Evolutionary conservation across 2,329 filamentous ascomycete species (phyloP).

Genomic region (Ascochyta viciae-villosae): DNA sequence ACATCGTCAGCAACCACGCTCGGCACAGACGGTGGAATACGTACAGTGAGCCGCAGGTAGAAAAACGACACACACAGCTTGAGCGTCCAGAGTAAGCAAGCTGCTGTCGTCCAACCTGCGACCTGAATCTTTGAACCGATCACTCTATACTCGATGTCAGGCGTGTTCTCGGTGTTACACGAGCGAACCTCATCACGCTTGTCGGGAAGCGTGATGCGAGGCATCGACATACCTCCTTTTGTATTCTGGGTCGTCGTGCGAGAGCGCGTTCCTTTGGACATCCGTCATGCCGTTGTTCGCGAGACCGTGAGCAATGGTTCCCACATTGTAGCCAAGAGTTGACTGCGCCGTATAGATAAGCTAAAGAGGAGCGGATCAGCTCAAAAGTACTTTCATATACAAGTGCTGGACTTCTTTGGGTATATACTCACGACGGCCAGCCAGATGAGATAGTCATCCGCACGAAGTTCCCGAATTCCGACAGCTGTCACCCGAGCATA

Average conservation of each 20-base stretch:
- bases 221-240: slow-evolving; percentile 6
- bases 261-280: slow-evolving; percentile 49
- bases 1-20: neutral
- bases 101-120: slow-evolving; percentile 62
- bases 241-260: slow-evolving; percentile 20
- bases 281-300: slow-evolving; percentile 60
- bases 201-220: neutral
- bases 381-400: neutral
- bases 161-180: too few relatives aligned
- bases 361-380: slow-evolving; percentile 36
- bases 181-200: too few relatives aligned
- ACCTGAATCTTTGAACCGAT: slow-evolving; percentile 62
- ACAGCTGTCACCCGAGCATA: slow-evolving; percentile 24
- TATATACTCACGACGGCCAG: slow-evolving; percentile 19
- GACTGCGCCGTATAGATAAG: slow-evolving; percentile 61
- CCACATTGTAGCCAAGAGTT: slow-evolving; percentile 58
- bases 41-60: slow-evolving; percentile 57
- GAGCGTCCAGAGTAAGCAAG: slow-evolving; percentile 60
- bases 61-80: slow-evolving; percentile 65
- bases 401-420: neutral
- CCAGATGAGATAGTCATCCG: slow-evolving; percentile 30
- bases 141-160: slow-evolving; percentile 52
- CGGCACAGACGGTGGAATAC: neutral
- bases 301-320: slow-evolving; percentile 59
- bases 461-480: slow-evolving; percentile 19